phyloP scores from a whole-genome alignment of 805 yeast genomes.

The Myxozyma neglecta region DNA sequence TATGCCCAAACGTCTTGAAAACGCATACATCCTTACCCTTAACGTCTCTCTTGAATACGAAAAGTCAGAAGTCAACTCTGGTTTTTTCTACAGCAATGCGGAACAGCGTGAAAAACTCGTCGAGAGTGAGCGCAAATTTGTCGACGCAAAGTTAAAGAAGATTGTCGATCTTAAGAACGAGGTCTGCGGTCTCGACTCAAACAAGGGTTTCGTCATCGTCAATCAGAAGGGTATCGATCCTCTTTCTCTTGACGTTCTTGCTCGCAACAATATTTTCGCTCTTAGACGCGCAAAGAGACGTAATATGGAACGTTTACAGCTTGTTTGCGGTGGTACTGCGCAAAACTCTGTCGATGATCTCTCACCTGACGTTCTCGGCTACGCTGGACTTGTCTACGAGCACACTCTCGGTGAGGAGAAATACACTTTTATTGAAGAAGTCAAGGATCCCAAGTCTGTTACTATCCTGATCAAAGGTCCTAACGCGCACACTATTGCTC shows the following conservation, averaged over 20 bases:
- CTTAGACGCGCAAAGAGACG: constrained; percentile 97
- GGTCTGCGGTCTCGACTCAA: constrained; percentile 75
- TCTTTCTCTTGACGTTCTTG: constrained; percentile 90
- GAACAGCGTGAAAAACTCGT: constrained; percentile 96
- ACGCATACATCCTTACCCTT: constrained; percentile 81
- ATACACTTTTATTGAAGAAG: constrained; percentile 90
- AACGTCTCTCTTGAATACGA: constrained; percentile 96
- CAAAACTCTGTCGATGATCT: constrained; percentile 96
- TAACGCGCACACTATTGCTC: constrained; percentile 81
- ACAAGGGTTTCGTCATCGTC: constrained; percentile 84
- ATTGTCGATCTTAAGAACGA: constrained; percentile 90
- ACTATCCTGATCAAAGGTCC: constrained; percentile 89
- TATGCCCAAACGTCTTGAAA: constrained; percentile 86
- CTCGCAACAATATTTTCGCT: constrained; percentile 89
- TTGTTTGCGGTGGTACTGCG: constrained; percentile 96
- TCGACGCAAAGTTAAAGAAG: constrained; percentile 86
- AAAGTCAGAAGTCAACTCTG: constrained; percentile 95
- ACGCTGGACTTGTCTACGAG: constrained; percentile 87
- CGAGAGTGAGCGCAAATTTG: constrained; percentile 88
- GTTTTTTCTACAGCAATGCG: constrained; percentile 90
- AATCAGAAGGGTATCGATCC: constrained; percentile 99
- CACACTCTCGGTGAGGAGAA: constrained; percentile 96
- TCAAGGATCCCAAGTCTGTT: constrained; percentile 82
- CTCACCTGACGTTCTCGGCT: constrained; percentile 75
- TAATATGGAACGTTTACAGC: constrained; percentile 97